These are phyloP conservation scores for Penicillium oxalicum DNA, from an alignment of 2,329 filamentous ascomycete species.

Conservation along the genomic window DNA sequence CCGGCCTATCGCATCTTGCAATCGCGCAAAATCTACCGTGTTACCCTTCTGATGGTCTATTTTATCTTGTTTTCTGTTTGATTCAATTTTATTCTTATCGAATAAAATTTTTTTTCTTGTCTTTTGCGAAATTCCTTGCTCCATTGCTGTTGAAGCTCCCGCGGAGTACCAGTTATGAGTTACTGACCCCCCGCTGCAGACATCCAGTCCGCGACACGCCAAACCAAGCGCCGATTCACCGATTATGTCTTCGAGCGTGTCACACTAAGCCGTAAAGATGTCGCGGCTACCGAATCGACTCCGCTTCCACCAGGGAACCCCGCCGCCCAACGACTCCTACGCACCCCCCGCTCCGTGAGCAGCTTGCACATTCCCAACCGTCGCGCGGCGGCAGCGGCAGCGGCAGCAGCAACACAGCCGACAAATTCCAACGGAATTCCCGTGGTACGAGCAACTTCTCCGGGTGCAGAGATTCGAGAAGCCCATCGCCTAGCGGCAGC, in stretches of 20 bases:
- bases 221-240: constrained; percentile 45
- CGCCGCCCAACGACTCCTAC: constrained; percentile 22
- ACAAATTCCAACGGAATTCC: constrained; percentile 29
- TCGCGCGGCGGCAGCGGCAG: neutral
- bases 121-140: neutral
- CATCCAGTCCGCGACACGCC: constrained; percentile 41
- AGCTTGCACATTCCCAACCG: constrained; percentile 20
- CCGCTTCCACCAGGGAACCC: constrained; percentile 15
- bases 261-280: constrained; percentile 20
- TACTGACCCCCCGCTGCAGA: constrained; percentile 26
- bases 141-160: neutral
- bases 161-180: neutral
- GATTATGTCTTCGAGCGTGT: constrained; percentile 45
- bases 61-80: neutral
- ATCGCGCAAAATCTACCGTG: neutral
- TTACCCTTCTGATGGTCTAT: constrained; percentile 8
- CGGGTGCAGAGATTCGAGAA: constrained; percentile 38
- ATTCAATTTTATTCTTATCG: neutral
- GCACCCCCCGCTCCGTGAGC: constrained; percentile 33
- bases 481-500: constrained; percentile 25
- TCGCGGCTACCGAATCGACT: constrained; percentile 6
- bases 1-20: constrained; percentile 7
- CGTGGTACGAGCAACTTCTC: constrained; percentile 37
- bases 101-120: neutral
- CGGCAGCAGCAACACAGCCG: constrained; percentile 4